Evolutionary conservation across 2,329 filamentous ascomycete genomes (phyloP), one percentile per base, ranked within the genome.

Genomic region (Aspergillus aculeatus): DNA sequence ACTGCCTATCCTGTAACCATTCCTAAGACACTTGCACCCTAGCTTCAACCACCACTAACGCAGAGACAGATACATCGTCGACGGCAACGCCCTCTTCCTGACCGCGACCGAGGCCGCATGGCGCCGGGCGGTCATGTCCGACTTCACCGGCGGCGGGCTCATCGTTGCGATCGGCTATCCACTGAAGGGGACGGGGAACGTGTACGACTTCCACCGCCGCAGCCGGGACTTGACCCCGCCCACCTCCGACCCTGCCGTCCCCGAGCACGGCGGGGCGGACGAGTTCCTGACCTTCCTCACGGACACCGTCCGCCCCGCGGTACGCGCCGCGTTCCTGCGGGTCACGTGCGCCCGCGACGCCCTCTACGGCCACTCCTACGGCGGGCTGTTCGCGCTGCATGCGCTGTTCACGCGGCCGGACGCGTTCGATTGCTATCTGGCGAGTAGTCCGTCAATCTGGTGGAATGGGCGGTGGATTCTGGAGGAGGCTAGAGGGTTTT

Each of bases 341-440:
- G 19, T 61, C 3, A 32, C 38, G 4, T 16, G 75, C 12, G 69
- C 72, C 0, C 72, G 77, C 21, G 80, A 80, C 60, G 81, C 77
- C 0, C 72, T 83, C 0, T 82, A 76, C 52, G 81, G 81, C 0
- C 81, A 84, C 60, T 83, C 81, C 0, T 82, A 80, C 26, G 81
- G 80, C 0, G 81, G 81, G 0, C 67, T 83, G 2, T 82, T 83
- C 47, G 71, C 75, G 0, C 70, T 83, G 3, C 79, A 82, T 58
- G 73, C 78, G 0, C 69, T 83, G 9, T 78, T 80, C 55, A 78
- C 73, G 0, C 70, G 74, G 1, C 76, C 78, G 0, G 63, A 68
- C 1, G 68, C 76, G 2, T 83, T 83, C 56, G 72, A 82, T 59
- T 77, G 73, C 16, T 81, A 77, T 60, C 73, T 82, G 14, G 75